phyloP scores from a whole-genome alignment of 768 basidiomycete species.

The Kwoniella heveanensis region DNA sequence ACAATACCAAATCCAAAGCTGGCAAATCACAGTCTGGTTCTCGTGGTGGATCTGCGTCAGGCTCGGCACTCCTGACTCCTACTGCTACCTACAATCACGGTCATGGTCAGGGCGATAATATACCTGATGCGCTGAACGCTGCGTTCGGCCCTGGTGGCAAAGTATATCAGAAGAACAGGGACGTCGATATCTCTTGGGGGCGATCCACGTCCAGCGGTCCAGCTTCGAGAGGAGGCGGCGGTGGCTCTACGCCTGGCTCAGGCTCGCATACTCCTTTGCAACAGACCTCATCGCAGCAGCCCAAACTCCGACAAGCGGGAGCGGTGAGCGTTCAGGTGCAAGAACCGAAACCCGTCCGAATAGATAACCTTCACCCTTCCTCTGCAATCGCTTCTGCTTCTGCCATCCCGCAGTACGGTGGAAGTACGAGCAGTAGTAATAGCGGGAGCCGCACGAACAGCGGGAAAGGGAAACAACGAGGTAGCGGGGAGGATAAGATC shows the following conservation, averaged over 20 bases:
- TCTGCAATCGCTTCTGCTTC: too few species aligned
- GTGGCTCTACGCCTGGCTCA: background rate
- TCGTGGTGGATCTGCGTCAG: background rate
- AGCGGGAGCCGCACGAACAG: constrained; percentile 9
- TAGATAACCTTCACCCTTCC: background rate
- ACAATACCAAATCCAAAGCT: background rate
- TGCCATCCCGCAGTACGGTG: background rate
- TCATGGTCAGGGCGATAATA: constrained; percentile 4
- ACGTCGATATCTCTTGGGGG: constrained; percentile 31
- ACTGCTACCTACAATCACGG: background rate
- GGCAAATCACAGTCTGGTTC: constrained; percentile 2
- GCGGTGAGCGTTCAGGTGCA: constrained; percentile 24
- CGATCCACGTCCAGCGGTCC: background rate
- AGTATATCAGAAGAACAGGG: constrained; percentile 49
- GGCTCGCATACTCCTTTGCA: constrained; percentile 23
- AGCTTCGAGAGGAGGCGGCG: background rate
- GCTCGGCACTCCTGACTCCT: constrained; percentile 1
- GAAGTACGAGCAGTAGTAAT: constrained; percentile 1
- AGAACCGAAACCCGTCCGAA: background rate
- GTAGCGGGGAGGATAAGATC: constrained; percentile 28
- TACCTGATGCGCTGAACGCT: constrained; percentile 30
- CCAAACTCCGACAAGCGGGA: constrained; percentile 13
- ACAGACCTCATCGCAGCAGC: background rate
- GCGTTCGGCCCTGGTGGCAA: constrained; percentile 47
- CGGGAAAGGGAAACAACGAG: constrained; percentile 30